These are phyloP conservation scores for Aphanomyces invadans DNA, from an alignment of 352 stramenopile species.

Conservation along the genomic window DNA sequence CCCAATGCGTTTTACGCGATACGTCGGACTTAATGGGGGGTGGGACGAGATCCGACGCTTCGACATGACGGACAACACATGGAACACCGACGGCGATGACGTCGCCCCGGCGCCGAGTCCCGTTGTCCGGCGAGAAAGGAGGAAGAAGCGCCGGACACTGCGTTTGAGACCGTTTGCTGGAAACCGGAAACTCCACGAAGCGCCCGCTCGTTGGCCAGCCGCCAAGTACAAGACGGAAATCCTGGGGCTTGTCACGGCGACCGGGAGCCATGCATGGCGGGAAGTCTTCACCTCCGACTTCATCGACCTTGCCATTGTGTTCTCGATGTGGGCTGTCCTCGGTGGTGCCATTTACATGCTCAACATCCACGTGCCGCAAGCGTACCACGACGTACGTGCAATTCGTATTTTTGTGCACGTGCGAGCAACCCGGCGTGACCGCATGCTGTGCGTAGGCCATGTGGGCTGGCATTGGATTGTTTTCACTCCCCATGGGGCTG, in stretches of 20 bases:
- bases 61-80: no score
- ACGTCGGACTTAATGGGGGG: no score
- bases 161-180: no score
- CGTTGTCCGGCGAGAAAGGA: no score
- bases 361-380: slow-evolving; percentile 14
- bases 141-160: no score
- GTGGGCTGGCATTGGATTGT: neutral
- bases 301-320: neutral
- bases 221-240: neutral
- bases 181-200: no score
- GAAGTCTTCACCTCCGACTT: neutral
- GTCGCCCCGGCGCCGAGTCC: no score
- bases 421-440: neutral
- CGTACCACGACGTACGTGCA: slow-evolving; percentile 7
- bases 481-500: slow-evolving; percentile 5
- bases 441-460: slow-evolving; percentile 3
- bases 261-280: neutral
- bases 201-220: no score
- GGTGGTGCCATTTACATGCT: slow-evolving; percentile 17
- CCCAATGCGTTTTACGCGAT: no score
- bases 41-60: no score
- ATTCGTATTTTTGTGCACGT: neutral
- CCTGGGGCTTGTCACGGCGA: neutral
- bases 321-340: neutral
- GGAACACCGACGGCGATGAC: no score